A percentile compares a stretch with the other conserved stretches of the same genome.
These are phyloP conservation scores for Clavispora fructus DNA, from an alignment of 805 yeast species.

Conservation along the genomic window DNA sequence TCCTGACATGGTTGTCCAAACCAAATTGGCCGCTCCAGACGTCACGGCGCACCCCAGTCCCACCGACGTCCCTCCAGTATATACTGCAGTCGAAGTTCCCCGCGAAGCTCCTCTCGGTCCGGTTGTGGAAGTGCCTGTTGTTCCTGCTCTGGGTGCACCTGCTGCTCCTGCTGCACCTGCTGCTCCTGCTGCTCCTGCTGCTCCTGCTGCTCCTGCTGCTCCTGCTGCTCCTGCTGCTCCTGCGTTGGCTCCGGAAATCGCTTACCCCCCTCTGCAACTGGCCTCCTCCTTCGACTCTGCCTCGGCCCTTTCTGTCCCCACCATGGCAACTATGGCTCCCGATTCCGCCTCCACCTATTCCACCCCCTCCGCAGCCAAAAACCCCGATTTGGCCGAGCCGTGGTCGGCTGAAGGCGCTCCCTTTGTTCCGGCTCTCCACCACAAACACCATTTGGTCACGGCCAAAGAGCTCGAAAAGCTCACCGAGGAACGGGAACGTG, in stretches of 20 bases:
- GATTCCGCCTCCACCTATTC: background rate
- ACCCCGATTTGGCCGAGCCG: background rate
- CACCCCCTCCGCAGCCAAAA: background rate
- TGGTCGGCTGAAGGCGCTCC: background rate
- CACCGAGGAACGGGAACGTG: slow-evolving; percentile 26
- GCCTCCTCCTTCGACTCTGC: background rate
- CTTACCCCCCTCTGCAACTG: too few relatives aligned
- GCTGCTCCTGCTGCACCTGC: too few relatives aligned
- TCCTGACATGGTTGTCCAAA: too few relatives aligned
- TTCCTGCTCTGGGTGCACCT: too few relatives aligned
- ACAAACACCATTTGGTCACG: slow-evolving; percentile 63
- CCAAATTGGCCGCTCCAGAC: too few relatives aligned
- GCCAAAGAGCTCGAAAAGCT: slow-evolving; percentile 52
- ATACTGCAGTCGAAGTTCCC: background rate
- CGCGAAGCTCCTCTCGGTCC: background rate
- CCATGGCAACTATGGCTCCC: background rate
- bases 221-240: too few relatives aligned
- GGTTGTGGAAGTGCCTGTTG: background rate
- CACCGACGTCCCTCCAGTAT: background rate
- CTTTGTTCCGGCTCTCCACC: slow-evolving; percentile 30
- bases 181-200: too few relatives aligned
- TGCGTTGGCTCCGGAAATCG: too few relatives aligned
- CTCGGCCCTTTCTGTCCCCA: background rate
- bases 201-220: too few relatives aligned
- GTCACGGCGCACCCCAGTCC: background rate